Evolutionary conservation across 331 rosid genomes (phyloP).

Genomic region (Cydonia oblonga): DNA sequence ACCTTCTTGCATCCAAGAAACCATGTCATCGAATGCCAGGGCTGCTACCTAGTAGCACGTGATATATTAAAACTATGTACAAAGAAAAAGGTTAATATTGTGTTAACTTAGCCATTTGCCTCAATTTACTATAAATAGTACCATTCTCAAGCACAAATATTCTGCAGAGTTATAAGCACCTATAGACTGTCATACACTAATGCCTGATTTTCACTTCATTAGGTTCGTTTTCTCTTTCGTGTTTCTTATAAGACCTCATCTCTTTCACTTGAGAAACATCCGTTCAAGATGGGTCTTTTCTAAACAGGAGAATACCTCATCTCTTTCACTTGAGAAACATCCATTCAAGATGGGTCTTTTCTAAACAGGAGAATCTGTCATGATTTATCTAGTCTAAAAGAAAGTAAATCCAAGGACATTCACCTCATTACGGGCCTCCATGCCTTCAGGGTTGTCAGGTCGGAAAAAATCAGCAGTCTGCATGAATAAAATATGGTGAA

Average conservation of each 20-base stretch:
- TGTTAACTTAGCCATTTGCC: slow-evolving; percentile 42
- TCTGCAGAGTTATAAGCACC: background rate
- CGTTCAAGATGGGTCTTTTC: background rate
- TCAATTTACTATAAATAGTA: slow-evolving; percentile 3
- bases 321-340: no score
- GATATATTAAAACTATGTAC: slow-evolving; percentile 87
- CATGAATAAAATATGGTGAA: slow-evolving; percentile 21
- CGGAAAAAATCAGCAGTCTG: slow-evolving; percentile 95
- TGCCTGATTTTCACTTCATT: background rate
- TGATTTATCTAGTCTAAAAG: background rate
- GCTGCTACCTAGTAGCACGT: slow-evolving; percentile 99
- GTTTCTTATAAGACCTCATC: background rate
- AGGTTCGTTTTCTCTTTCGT: background rate
- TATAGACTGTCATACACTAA: background rate
- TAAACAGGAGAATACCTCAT: background rate
- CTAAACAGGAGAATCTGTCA: background rate
- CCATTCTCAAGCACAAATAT: background rate
- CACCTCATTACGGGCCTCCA: slow-evolving; percentile 98
- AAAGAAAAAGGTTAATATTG: slow-evolving; percentile 52
- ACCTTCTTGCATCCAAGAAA: slow-evolving; percentile 99
- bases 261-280: background rate
- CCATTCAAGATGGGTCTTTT: no score
- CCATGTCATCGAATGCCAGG: slow-evolving; percentile 96
- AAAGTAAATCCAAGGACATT: slow-evolving; percentile 6
- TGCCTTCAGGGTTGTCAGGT: slow-evolving; percentile 94